A percentile compares a stretch with the other conserved stretches of the same genome.
Conservation (phyloP, 2,329 filamentous ascomycete species). For the Ascomycota sp. region DNA sequence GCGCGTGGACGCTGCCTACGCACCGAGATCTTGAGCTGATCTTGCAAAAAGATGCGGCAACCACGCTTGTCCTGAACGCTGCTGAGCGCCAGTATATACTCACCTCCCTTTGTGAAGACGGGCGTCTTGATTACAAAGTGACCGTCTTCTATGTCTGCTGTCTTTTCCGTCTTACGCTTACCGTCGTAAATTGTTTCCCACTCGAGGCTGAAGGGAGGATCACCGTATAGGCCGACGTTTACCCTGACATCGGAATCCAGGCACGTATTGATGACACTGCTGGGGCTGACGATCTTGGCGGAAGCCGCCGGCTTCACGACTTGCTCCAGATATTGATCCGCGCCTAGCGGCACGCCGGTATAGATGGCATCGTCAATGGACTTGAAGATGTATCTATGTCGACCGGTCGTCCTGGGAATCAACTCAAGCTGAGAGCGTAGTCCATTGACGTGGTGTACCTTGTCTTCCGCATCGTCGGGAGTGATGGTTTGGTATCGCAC, state of each 20-base stretch:
- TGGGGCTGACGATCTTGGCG: conserved; percentile 40
- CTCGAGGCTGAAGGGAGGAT: conserved; percentile 70
- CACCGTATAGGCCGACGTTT: conserved; percentile 53
- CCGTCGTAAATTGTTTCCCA: conserved; percentile 85
- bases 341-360: conserved; percentile 37
- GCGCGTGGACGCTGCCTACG: conserved; percentile 72
- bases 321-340: conserved; percentile 50
- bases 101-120: conserved; percentile 55
- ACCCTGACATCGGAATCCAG: conserved; percentile 62
- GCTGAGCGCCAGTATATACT: conserved; percentile 69
- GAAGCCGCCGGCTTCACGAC: conserved; percentile 82
- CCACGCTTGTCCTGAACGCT: conserved; percentile 69
- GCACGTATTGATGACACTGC: conserved; percentile 42
- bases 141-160: conserved; percentile 37
- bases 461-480: conserved; percentile 30
- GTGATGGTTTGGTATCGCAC: conserved; percentile 54
- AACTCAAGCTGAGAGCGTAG: conserved; percentile 69
- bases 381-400: conserved; percentile 69
- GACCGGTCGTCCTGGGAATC: conserved; percentile 56
- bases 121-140: conserved; percentile 54
- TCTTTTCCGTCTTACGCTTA: conserved; percentile 48
- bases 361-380: conserved; percentile 71
- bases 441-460: conserved; percentile 37
- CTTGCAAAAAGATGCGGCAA: conserved; percentile 68
- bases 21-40: conserved; percentile 67